phyloP scores from a whole-genome alignment of 2,329 filamentous ascomycete genomes.

The Domatiomyces globalis region DNA sequence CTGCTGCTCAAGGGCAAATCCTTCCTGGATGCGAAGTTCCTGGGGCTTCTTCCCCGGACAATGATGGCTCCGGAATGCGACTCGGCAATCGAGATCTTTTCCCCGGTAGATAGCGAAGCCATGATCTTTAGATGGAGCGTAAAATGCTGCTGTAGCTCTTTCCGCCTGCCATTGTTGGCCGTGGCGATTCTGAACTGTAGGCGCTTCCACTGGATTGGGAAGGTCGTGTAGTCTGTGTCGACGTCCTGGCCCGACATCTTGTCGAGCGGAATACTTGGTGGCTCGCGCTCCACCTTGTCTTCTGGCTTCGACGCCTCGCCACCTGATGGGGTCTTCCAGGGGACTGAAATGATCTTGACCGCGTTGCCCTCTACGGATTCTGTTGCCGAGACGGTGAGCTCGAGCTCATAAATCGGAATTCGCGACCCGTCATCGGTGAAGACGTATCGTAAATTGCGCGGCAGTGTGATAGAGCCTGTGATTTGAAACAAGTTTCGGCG shows the following conservation, averaged over 20 bases:
- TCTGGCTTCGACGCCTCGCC: constrained; percentile 40
- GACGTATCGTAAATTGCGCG: constrained; percentile 62
- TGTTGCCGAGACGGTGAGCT: constrained; percentile 79
- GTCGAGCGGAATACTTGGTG: constrained; percentile 62
- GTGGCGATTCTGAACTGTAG: constrained; percentile 90
- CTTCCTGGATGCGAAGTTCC: constrained; percentile 89
- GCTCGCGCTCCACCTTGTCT: constrained; percentile 68
- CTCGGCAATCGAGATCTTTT: constrained; percentile 67
- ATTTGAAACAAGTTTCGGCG: constrained; percentile 92
- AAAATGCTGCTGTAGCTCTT: constrained; percentile 94
- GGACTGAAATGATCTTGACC: constrained; percentile 89
- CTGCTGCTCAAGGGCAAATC: constrained; percentile 78
- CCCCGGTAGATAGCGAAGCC: constrained; percentile 69
- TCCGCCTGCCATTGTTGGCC: constrained; percentile 85
- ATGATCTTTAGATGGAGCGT: constrained; percentile 75
- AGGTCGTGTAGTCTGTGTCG: constrained; percentile 74
- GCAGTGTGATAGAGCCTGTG: constrained; percentile 72
- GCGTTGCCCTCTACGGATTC: constrained; percentile 88
- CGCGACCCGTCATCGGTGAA: constrained; percentile 73
- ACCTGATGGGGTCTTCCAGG: constrained; percentile 89
- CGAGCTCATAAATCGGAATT: constrained; percentile 66
- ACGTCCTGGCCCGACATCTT: constrained; percentile 50
- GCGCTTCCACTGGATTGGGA: constrained; percentile 86
- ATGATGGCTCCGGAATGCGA: constrained; percentile 82
- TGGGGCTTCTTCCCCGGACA: constrained; percentile 78